Percentiles rank a stretch among this genome's conserved stretches.
These are phyloP conservation scores for Phytophthora fragariae DNA, from an alignment of 352 stramenopile species.

Conservation along the genomic window DNA sequence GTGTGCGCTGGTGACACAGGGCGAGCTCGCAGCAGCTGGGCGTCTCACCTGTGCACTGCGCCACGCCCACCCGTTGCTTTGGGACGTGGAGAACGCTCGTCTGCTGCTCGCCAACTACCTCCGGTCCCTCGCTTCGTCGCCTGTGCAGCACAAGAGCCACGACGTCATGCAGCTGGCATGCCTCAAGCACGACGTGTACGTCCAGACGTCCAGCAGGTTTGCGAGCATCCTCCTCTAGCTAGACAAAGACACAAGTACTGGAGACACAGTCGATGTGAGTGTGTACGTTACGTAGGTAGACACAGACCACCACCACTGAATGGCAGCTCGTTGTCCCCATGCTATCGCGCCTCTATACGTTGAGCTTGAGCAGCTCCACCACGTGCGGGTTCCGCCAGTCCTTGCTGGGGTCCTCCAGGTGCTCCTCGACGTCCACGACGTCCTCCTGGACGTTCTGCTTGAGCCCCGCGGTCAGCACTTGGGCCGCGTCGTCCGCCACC, in stretches of 20 bases:
- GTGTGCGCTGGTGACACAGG: conserved; percentile 61
- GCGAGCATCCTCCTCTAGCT: conserved; percentile 28
- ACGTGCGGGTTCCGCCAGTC: conserved; percentile 84
- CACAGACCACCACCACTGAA: conserved; percentile 2
- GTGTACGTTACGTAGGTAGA: conserved; percentile 7
- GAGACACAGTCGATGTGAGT: neutral
- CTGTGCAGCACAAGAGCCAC: conserved; percentile 11
- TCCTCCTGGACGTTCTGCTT: conserved; percentile 55
- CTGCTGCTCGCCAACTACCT: conserved; percentile 69
- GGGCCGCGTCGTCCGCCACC: conserved; percentile 50
- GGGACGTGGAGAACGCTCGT: conserved; percentile 71
- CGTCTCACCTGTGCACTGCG: conserved; percentile 65
- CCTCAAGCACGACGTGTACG: conserved; percentile 45
- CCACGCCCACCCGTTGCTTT: conserved; percentile 69
- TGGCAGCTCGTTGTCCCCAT: conserved; percentile 19
- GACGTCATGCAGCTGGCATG: conserved; percentile 7
- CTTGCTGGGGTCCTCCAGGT: conserved; percentile 73
- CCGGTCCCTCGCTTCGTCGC: conserved; percentile 33
- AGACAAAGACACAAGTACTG: neutral
- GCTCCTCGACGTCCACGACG: conserved; percentile 81
- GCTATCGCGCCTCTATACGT: conserved; percentile 55
- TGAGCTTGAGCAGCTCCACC: conserved; percentile 73
- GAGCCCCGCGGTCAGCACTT: conserved; percentile 57
- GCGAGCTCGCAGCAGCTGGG: conserved; percentile 55
- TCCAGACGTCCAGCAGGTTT: conserved; percentile 34